Base-by-base conservation (phyloP, 1,284 basidiomycete species). In the Papiliotrema nemorosa region DNA sequence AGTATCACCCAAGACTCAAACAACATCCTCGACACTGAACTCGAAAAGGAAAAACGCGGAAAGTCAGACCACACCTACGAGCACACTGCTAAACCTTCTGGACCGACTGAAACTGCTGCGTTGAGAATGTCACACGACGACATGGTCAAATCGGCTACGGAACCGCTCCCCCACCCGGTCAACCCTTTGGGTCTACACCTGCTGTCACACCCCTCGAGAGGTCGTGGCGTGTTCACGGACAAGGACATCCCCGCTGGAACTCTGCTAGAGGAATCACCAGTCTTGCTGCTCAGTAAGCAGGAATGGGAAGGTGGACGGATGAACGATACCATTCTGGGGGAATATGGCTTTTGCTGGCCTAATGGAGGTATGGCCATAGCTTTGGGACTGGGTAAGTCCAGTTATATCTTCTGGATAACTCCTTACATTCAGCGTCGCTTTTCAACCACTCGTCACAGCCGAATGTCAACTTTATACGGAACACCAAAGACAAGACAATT, bases 331-430 rank as follows among this genome's bases (percentile, higher is more conserved):
- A 73, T 87, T 0, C 75, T 94, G 14, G 87, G 92, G 58, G 84
- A 86, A 44, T 93, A 93, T 67, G 85, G 88, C 0, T 93, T 93
- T 66, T 84, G 82, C 38, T 96, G 90, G 87, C 81, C 83, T 57
- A 62, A 65, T 7, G 86, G 86, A 0, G 81, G 82, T 2, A 90
- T 90, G 87, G 92, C 88, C 0, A 78, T 97, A 2, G 87, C 88
- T 0, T 73, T 94, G 0, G 92, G 92, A 1, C 78, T 94, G 25
- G 91, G 90, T 90, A 65, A 57, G 79, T 46, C 27, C n/a, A 22
- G 29, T 39, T 24, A 29, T n/a, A n/a, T n/a, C n/a, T n/a, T n/a
- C n/a, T n/a, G n/a, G n/a, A n/a, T n/a, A n/a, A n/a, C n/a, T n/a
- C 39, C 7, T 40, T 12, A 31, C 41, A 49, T 31, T 10, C 54